These are phyloP conservation scores for Gossypium stocksii DNA, from an alignment of 345 rosid species.

Conservation along the genomic window DNA sequence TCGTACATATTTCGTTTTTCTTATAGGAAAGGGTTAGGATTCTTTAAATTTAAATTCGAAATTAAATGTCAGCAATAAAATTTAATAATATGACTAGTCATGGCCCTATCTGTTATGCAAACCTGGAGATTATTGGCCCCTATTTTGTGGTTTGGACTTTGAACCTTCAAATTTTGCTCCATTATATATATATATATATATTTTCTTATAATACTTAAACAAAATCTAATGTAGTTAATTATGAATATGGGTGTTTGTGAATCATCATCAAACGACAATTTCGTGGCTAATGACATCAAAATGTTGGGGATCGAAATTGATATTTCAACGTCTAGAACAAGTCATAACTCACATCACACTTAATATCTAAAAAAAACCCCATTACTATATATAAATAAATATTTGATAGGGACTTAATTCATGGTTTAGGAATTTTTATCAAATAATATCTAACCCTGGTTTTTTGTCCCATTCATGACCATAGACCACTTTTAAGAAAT, in stretches of 20 bases:
- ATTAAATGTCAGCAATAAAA: too few species aligned
- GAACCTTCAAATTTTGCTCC: conserved; percentile 43
- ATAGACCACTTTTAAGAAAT: neutral
- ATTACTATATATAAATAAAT: neutral
- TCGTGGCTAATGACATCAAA: conserved; percentile 23
- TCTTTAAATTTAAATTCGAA: too few species aligned
- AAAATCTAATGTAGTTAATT: neutral
- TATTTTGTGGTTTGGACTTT: conserved; percentile 51
- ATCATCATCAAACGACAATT: conserved; percentile 33
- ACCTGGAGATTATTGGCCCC: conserved; percentile 20
- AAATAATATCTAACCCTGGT: neutral
- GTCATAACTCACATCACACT: conserved; percentile 2
- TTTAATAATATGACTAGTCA: neutral
- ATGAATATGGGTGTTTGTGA: conserved; percentile 38
- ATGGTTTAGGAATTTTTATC: neutral
- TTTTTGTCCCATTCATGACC: neutral
- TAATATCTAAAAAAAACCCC: neutral
- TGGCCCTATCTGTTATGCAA: conserved; percentile 18
- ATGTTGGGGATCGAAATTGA: conserved; percentile 41
- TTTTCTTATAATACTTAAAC: neutral
- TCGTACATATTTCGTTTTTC: too few species aligned
- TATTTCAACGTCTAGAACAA: conserved; percentile 35
- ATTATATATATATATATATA: too few species aligned
- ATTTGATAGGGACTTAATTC: neutral
- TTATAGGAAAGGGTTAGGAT: too few species aligned